These are phyloP conservation scores for Rhizoctonia solani DNA, from an alignment of 1,284 basidiomycete genomes.

Conservation along the genomic window DNA sequence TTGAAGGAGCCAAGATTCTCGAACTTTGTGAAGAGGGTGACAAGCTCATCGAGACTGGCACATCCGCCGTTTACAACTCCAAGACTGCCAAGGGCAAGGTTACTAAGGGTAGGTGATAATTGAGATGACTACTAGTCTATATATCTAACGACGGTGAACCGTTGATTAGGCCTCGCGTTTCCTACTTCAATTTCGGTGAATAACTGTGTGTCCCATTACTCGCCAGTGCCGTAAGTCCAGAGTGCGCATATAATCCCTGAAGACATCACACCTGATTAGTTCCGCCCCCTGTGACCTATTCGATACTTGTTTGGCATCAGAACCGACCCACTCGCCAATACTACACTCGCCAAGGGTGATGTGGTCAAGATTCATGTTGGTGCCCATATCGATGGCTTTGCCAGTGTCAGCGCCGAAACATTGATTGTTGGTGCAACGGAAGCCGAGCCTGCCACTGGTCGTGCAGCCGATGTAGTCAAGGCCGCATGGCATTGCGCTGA, in stretches of 20 bases:
- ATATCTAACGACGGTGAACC: not conserved
- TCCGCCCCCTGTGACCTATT: not conserved
- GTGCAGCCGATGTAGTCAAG: conserved; percentile 87
- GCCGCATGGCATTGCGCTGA: conserved; percentile 94
- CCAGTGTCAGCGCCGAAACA: conserved; percentile 89
- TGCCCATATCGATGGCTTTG: conserved; percentile 95
- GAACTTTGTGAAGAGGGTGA: conserved; percentile 93
- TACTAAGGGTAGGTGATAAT: conserved; percentile 68
- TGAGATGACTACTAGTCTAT: not conserved
- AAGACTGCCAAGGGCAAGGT: conserved; percentile 83
- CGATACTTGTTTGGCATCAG: conserved; percentile 46
- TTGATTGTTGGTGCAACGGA: conserved; percentile 79
- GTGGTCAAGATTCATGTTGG: conserved; percentile 96
- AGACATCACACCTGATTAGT: conserved; percentile 16
- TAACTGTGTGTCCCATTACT: conserved; percentile 83
- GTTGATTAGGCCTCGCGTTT: conserved; percentile 78
- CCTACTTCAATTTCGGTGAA: conserved; percentile 94
- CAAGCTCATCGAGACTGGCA: conserved; percentile 65
- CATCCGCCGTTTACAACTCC: conserved; percentile 89
- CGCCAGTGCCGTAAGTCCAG: conserved; percentile 65
- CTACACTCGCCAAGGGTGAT: conserved; percentile 81
- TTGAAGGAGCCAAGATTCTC: conserved; percentile 85
- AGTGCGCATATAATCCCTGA: conserved; percentile 33
- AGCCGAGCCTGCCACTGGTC: conserved; percentile 76
- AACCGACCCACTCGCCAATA: conserved; percentile 69